A percentile compares a stretch with the other conserved stretches of the same genome.
Evolutionary conservation across 164 flowering plant genomes (phyloP).

Genomic region (Magnolia changhungtana): DNA sequence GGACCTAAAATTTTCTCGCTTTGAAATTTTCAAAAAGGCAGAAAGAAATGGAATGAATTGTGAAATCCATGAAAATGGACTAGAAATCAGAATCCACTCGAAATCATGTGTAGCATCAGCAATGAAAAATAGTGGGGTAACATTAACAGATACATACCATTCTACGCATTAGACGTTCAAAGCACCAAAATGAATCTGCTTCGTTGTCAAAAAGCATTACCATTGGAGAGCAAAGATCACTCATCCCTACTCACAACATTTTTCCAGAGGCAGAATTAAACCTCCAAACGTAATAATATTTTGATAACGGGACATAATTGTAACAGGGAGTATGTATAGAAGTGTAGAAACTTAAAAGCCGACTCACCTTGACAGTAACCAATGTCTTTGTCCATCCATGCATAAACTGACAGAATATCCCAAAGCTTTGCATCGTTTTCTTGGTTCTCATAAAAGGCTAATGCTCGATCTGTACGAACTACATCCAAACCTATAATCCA

Average conservation of each 20-base stretch:
- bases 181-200: slow-evolving; percentile 98
- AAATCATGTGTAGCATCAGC: not conserved
- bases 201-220: slow-evolving; percentile 77
- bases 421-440: slow-evolving; percentile 79
- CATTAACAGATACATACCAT: slow-evolving; percentile 44
- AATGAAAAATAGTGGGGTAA: not conserved
- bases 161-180: slow-evolving; percentile 87
- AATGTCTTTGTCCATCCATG: slow-evolving; percentile 80
- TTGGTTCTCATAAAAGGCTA: slow-evolving; percentile 73
- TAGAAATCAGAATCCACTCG: not conserved
- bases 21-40: slow-evolving; percentile 17
- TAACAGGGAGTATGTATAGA: not conserved
- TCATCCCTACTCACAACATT: slow-evolving; percentile 64
- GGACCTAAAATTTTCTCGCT: slow-evolving; percentile 83
- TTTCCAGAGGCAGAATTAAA: not conserved
- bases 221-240: slow-evolving; percentile 92
- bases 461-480: slow-evolving; percentile 79
- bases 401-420: slow-evolving; percentile 77
- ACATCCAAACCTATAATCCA: slow-evolving; percentile 77
- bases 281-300: not conserved
- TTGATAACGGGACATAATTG: not conserved
- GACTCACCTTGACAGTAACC: slow-evolving; percentile 85
- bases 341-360: not conserved
- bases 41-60: slow-evolving; percentile 1
- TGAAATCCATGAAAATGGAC: not conserved